phyloP scores from a whole-genome alignment of 306 rosid species.

The Cucurbita ficifolia region DNA sequence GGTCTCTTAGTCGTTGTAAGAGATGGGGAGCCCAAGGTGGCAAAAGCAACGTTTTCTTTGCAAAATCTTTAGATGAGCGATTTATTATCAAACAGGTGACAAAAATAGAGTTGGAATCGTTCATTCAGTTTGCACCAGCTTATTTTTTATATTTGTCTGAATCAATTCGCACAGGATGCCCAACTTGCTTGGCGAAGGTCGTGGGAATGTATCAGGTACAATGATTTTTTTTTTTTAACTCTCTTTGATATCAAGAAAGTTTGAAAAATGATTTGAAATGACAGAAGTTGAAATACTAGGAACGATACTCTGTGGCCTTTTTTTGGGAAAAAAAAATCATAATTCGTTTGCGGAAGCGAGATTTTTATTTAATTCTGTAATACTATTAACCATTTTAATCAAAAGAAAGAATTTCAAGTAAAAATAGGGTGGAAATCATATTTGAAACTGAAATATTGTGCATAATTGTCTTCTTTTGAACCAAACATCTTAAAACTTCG shows the following conservation, averaged over 20 bases:
- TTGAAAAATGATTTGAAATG: neutral
- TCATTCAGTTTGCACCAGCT: slow-evolving; percentile 63
- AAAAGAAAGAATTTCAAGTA: neutral
- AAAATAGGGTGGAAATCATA: neutral
- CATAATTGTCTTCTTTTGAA: neutral
- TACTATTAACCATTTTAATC: neutral
- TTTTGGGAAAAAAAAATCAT: neutral
- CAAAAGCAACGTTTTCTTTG: slow-evolving; percentile 92
- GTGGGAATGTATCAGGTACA: slow-evolving; percentile 96
- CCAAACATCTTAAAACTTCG: neutral
- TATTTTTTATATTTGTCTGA: slow-evolving; percentile 82
- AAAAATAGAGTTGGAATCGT: slow-evolving; percentile 90
- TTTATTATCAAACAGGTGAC: slow-evolving; percentile 85
- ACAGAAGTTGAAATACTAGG: neutral
- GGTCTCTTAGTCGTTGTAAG: slow-evolving; percentile 93
- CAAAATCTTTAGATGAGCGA: slow-evolving; percentile 85
- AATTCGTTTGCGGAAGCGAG: neutral
- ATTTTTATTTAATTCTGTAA: neutral
- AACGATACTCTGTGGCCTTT: neutral
- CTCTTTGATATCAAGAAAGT: neutral
- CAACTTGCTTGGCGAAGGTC: slow-evolving; percentile 90
- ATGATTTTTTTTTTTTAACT: neutral
- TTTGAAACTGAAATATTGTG: neutral
- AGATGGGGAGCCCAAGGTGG: slow-evolving; percentile 99
- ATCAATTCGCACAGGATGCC: slow-evolving; percentile 57